Percentiles rank a stretch among this genome's conserved stretches.
Conservation (phyloP, 176 grass and related monocot species). For the Eragrostis nindensis region DNA sequence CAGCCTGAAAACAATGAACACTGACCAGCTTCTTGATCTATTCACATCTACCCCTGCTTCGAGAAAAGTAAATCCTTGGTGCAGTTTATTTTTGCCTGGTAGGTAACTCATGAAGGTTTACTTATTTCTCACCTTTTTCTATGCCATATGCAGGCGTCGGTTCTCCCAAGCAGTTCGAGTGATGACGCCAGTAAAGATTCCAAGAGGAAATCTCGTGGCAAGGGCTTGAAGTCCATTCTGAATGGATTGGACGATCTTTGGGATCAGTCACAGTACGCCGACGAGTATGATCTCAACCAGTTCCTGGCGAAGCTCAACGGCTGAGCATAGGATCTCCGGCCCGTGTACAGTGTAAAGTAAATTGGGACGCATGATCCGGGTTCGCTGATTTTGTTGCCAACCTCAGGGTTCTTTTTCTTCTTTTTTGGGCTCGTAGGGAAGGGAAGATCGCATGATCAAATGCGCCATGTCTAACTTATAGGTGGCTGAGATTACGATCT, state of each 20-base stretch:
- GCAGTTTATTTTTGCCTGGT: neutral
- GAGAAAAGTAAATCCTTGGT: slow-evolving; percentile 65
- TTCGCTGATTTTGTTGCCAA: slow-evolving; percentile 46
- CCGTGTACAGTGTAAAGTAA: slow-evolving; percentile 88
- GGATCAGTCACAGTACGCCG: slow-evolving; percentile 92
- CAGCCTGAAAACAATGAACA: slow-evolving; percentile 95
- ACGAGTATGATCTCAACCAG: slow-evolving; percentile 84
- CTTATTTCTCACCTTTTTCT: slow-evolving; percentile 20
- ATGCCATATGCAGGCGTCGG: slow-evolving; percentile 48
- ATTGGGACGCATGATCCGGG: slow-evolving; percentile 46
- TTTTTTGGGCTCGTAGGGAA: slow-evolving; percentile 50
- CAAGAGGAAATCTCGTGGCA: slow-evolving; percentile 62
- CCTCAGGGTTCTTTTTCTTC: slow-evolving; percentile 21
- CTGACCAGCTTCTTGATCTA: slow-evolving; percentile 90
- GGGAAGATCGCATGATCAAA: slow-evolving; percentile 50
- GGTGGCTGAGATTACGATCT: slow-evolving; percentile 44
- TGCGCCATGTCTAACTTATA: slow-evolving; percentile 55
- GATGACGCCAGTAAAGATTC: slow-evolving; percentile 53
- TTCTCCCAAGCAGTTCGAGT: slow-evolving; percentile 53
- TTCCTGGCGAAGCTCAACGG: slow-evolving; percentile 83
- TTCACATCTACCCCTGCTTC: slow-evolving; percentile 84
- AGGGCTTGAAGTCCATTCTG: slow-evolving; percentile 83
- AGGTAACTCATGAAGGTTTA: neutral
- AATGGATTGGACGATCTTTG: slow-evolving; percentile 85
- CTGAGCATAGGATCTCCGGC: slow-evolving; percentile 45